A percentile compares a stretch with the other conserved stretches of the same genome.
phyloP scores from a whole-genome alignment of 805 yeast species.

The Candida adriatica region DNA sequence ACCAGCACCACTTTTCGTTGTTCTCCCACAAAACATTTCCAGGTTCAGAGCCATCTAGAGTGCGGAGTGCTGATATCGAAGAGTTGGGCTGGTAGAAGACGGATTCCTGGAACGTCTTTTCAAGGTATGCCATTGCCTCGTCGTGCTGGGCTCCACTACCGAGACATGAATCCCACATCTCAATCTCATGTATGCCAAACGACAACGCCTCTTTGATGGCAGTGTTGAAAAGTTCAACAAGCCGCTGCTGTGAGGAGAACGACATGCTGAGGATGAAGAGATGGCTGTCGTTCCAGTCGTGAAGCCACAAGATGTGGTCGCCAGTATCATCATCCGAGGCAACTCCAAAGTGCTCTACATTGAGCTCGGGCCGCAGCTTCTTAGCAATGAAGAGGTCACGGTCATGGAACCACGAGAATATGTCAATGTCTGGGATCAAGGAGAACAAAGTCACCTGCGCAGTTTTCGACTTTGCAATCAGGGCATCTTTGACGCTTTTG shows the following conservation, averaged over 20 bases:
- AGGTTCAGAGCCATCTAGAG: constrained; percentile 18
- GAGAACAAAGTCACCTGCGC: constrained; percentile 22
- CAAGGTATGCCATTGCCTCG: constrained; percentile 6
- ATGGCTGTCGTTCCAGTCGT: constrained; percentile 31
- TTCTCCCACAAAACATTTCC: constrained; percentile 31
- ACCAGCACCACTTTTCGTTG: constrained; percentile 45
- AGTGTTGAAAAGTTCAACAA: constrained; percentile 25
- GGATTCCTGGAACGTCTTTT: constrained; percentile 6
- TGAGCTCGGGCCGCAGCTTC: constrained; percentile 15
- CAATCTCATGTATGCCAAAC: constrained; percentile 22
- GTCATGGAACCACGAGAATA: constrained; percentile 36
- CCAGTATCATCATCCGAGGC: constrained; percentile 15
- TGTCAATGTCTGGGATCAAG: constrained; percentile 30
- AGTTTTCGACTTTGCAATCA: constrained; percentile 17
- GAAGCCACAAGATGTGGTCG: constrained; percentile 39
- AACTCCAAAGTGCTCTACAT: constrained; percentile 24
- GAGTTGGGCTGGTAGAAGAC: constrained; percentile 26
- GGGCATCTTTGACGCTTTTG: constrained; percentile 13
- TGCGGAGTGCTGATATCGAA: constrained; percentile 35
- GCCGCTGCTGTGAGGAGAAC: constrained; percentile 14
- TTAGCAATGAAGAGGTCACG: constrained; percentile 32
- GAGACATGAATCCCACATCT: constrained; percentile 33
- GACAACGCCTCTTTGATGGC: constrained; percentile 29
- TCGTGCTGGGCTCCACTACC: constrained; percentile 7
- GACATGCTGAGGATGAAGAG: constrained; percentile 21